A percentile compares a stretch with the other conserved stretches of the same genome.
Conservation (phyloP, 352 stramenopile genomes). For the Blastocystis sp. region DNA sequence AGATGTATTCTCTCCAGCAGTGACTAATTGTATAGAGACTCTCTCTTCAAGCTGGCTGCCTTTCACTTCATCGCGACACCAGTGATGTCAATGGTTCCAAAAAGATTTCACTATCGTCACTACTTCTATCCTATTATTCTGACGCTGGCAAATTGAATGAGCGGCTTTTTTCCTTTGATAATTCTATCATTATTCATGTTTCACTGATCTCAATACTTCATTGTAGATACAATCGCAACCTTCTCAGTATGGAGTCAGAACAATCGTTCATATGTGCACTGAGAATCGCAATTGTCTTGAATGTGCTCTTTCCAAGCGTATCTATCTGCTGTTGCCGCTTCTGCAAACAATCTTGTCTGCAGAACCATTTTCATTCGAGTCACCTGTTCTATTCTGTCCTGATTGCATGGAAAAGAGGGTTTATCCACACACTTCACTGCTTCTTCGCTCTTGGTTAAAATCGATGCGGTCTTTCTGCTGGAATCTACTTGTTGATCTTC, state of each 20-base stretch:
- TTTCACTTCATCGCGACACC: not conserved
- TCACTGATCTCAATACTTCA: no score
- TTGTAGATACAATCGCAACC: no score
- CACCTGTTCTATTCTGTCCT: not conserved
- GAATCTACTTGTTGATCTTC: not conserved
- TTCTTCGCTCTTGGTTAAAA: not conserved
- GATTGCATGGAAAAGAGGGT: not conserved
- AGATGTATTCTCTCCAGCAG: no score
- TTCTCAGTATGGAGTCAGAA: no score
- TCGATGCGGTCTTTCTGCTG: not conserved
- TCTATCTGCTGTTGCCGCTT: not conserved
- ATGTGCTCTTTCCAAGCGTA: not conserved
- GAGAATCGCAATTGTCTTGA: not conserved
- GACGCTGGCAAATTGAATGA: not conserved
- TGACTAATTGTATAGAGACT: no score
- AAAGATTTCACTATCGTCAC: not conserved
- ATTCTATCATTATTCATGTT: not conserved
- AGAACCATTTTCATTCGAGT: not conserved
- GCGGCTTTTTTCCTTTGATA: not conserved
- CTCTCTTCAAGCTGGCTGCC: not conserved
- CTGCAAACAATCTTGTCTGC: not conserved
- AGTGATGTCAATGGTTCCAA: not conserved
- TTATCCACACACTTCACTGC: not conserved
- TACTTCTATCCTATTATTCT: not conserved
- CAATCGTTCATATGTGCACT: no score